phyloP scores from a whole-genome alignment of 129 eudicot genomes.

The Centella asiatica region DNA sequence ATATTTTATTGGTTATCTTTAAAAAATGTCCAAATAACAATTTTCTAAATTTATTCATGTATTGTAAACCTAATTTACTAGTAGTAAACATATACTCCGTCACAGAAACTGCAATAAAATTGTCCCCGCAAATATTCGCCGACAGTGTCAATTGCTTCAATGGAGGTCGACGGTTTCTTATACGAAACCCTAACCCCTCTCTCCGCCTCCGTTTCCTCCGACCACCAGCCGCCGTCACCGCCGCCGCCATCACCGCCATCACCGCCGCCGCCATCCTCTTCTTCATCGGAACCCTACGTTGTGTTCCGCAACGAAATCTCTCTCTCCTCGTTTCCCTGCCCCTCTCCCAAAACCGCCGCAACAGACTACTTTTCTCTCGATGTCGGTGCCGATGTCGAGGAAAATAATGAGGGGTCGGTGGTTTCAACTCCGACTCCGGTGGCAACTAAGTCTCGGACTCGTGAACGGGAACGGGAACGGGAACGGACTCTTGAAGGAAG shows the following conservation, averaged over 20 bases:
- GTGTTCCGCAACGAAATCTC: conserved; percentile 66
- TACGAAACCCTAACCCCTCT: conserved; percentile 81
- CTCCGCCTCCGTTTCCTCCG: conserved; percentile 15
- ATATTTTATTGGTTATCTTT: no score
- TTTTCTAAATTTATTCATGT: no score
- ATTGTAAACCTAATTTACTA: no score
- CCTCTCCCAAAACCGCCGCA: conserved; percentile 36
- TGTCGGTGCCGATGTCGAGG: conserved; percentile 25
- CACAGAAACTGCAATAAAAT: no score
- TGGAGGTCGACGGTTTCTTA: conserved; percentile 32
- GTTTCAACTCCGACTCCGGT: conserved; percentile 19
- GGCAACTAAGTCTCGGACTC: background rate
- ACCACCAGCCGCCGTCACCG: conserved; percentile 17
- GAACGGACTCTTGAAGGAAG: conserved; percentile 47
- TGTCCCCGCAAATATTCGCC: background rate
- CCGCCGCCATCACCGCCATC: conserved; percentile 23
- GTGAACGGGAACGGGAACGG: conserved; percentile 15
- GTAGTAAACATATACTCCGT: no score
- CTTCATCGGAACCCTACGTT: conserved; percentile 34
- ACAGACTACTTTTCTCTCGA: conserved; percentile 75
- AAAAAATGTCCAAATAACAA: no score
- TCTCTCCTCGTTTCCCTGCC: conserved; percentile 16
- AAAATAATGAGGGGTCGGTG: background rate
- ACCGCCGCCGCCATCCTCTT: conserved; percentile 23
- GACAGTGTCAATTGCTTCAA: background rate